Evolutionary conservation across 768 basidiomycete genomes (phyloP).

Genomic region (Podaxis sp.): DNA sequence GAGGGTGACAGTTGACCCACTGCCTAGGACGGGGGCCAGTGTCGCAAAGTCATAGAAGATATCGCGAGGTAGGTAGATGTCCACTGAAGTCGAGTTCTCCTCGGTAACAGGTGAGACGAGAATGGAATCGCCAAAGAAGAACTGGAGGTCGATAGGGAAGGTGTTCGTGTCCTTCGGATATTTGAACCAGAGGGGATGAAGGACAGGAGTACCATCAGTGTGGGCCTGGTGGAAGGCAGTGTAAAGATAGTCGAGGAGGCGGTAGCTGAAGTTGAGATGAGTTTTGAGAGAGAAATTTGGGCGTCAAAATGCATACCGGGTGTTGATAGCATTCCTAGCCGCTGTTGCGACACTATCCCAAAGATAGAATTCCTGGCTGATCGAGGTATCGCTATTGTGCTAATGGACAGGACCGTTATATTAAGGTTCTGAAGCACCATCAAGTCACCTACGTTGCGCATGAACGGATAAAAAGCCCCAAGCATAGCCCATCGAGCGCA

Average conservation of each 20-base stretch:
- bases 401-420: slow-evolving; percentile 18
- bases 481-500: slow-evolving; percentile 78
- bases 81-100: slow-evolving; percentile 55
- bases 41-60: slow-evolving; percentile 65
- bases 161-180: slow-evolving; percentile 63
- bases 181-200: slow-evolving; percentile 65
- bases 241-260: slow-evolving; percentile 69
- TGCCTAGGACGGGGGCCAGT: slow-evolving; percentile 45
- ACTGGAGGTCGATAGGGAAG: slow-evolving; percentile 62
- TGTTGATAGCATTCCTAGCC: slow-evolving; percentile 57
- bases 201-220: slow-evolving; percentile 58
- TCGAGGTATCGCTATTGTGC: slow-evolving; percentile 54
- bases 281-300: not conserved
- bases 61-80: slow-evolving; percentile 61
- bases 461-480: slow-evolving; percentile 78
- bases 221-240: slow-evolving; percentile 64
- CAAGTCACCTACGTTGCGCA: slow-evolving; percentile 56
- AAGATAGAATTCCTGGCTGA: slow-evolving; percentile 66
- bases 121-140: slow-evolving; percentile 65
- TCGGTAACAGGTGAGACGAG: slow-evolving; percentile 69
- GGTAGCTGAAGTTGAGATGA: slow-evolving; percentile 42
- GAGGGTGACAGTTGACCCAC: slow-evolving; percentile 42
- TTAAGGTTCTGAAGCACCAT: not conserved
- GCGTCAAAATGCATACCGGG: slow-evolving; percentile 41
- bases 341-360: slow-evolving; percentile 59